Conservation (phyloP, 768 basidiomycete genomes). For the Suillus placidus region DNA sequence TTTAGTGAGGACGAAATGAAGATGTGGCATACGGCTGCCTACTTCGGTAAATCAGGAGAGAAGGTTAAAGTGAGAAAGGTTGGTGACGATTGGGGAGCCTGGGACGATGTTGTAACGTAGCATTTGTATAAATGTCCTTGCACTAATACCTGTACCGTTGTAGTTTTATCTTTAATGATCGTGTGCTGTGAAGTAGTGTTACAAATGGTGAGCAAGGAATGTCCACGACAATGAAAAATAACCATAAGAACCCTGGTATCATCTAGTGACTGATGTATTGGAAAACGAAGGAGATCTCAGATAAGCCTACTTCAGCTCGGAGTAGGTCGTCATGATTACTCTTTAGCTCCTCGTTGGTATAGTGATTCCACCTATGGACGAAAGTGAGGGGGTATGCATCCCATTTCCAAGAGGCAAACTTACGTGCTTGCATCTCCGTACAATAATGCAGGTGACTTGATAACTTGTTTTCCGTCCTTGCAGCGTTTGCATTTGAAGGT, state of each 20-base stretch:
- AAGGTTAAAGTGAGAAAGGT: slow-evolving; percentile 72
- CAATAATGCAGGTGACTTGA: slow-evolving; percentile 82
- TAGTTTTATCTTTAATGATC: neutral
- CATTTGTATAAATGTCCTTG: neutral
- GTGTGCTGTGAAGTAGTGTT: neutral
- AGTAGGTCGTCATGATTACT: slow-evolving; percentile 95
- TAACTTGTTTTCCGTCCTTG: slow-evolving; percentile 78
- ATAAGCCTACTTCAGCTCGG: slow-evolving; percentile 81
- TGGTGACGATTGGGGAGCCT: slow-evolving; percentile 73
- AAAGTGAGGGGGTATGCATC: slow-evolving; percentile 9
- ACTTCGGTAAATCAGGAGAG: slow-evolving; percentile 79
- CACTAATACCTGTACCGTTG: neutral
- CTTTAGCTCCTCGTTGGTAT: slow-evolving; percentile 83
- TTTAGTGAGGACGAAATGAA: slow-evolving; percentile 80
- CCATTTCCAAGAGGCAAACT: slow-evolving; percentile 36
- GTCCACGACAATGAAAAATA: neutral
- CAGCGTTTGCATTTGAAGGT: slow-evolving; percentile 97
- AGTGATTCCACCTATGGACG: slow-evolving; percentile 89
- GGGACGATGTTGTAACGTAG: slow-evolving; percentile 65
- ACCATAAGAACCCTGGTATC: neutral
- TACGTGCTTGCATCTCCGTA: slow-evolving; percentile 99
- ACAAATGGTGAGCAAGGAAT: neutral
- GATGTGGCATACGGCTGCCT: slow-evolving; percentile 77
- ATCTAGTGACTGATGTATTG: slow-evolving; percentile 89
- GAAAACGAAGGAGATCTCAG: slow-evolving; percentile 93